Evolutionary conservation across 2,329 filamentous ascomycete genomes (phyloP), one percentile per base, ranked within the genome.

Genomic region (Exutisphaerella laricina): DNA sequence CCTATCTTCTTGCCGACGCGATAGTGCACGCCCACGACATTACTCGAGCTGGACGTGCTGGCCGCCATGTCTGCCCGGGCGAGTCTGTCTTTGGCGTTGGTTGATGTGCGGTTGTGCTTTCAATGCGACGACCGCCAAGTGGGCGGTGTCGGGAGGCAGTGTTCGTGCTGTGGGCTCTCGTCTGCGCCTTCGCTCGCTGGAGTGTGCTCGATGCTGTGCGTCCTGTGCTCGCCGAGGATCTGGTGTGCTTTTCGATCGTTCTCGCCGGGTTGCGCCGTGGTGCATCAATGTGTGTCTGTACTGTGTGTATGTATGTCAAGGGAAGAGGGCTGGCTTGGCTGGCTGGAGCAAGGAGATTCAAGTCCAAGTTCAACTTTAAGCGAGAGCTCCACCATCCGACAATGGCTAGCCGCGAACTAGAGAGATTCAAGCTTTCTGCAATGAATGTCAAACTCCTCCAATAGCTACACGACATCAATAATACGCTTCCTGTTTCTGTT

Each of bases 1-100:
- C 92, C 92, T 59, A 98, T 97, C 75, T 98, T 98, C 80, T 97
- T 97, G 60, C 92, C 92, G 56, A 98, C 92, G 56, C 92, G 80
- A 70, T 98, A 98, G 73, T 98, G 92, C 57, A 98, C 92, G 65
- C 92, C 92, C 62, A 97, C 92, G 57, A 98, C 92, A 70, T 97
- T 97, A 50, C 88, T 95, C 52, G 41, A 46, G 39, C 37, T 41
- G 33, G 30, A 23, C 8, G 43, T 14, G 22, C 39, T 41, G 9
- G 43, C 23, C 5, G 43, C 38, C 43, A 46, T 46, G 39, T 17
- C 13, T 4, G 33, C 23, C n/a, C n/a, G n/a, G 23, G 12, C 12
- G 23, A 26, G 6, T 7, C 12, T 26, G 23, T 26, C 6, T 12
- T 6, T 6, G 6, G 12, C 12, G 23, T 12, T 7, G 23, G 12